Percentiles rank a stretch among this genome's conserved stretches.
These are phyloP conservation scores for Corynespora cassiicola DNA, from an alignment of 2,329 filamentous ascomycete species.

Conservation along the genomic window DNA sequence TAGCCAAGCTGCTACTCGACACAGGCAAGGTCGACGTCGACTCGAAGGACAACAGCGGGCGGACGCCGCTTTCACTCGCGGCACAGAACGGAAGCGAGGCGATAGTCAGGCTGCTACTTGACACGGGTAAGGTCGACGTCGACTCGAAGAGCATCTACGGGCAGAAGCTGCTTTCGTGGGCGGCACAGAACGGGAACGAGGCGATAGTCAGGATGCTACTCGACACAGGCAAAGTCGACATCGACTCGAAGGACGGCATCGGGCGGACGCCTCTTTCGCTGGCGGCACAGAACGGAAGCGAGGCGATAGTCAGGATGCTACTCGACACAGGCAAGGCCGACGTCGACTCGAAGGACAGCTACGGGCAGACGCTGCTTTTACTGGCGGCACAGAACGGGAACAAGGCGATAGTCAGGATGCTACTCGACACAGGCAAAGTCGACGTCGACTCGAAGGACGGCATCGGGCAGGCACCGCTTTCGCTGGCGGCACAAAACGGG, in stretches of 20 bases:
- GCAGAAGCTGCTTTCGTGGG: background rate
- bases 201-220: slow-evolving; percentile 5
- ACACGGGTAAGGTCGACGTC: slow-evolving; percentile 2
- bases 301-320: slow-evolving; percentile 2
- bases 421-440: slow-evolving; percentile 2
- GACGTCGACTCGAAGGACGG: no score
- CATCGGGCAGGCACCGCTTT: no score
- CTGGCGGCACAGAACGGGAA: slow-evolving; percentile 9
- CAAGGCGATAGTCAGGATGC: background rate
- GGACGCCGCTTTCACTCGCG: slow-evolving; percentile 3
- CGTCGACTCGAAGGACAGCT: background rate
- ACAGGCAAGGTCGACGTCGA: slow-evolving; percentile 1
- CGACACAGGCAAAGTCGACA: slow-evolving; percentile 7
- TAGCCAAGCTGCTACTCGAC: slow-evolving; percentile 8
- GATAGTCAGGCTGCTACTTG: slow-evolving; percentile 7
- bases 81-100: background rate
- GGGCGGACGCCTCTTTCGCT: slow-evolving; percentile 3
- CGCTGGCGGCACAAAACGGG: background rate
- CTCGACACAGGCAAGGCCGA: background rate
- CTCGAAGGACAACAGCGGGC: background rate
- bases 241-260: slow-evolving; percentile 3
- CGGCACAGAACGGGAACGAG: slow-evolving; percentile 4
- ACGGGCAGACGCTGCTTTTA: background rate
- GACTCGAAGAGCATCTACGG: slow-evolving; percentile 1
- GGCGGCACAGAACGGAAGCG: background rate